Evolutionary conservation across 2,329 filamentous ascomycete genomes (phyloP).

Genomic region (Phoma sp.): DNA sequence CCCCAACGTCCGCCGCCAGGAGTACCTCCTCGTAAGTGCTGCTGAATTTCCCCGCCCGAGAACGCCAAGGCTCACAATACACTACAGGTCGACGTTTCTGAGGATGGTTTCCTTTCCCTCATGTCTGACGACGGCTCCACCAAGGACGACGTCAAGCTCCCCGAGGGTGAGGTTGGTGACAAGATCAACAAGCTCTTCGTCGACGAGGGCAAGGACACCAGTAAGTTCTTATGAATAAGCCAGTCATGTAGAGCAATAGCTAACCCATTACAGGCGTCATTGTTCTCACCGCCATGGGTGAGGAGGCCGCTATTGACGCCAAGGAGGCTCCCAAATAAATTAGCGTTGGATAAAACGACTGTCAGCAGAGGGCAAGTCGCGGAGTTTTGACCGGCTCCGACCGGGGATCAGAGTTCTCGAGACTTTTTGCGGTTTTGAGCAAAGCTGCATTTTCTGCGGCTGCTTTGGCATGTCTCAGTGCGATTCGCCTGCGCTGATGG

Average conservation of each 20-base stretch:
- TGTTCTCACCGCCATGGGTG: conserved; percentile 93
- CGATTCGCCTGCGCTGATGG: conserved; percentile 38
- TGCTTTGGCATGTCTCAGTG: conserved; percentile 41
- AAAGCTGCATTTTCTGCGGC: conserved; percentile 35
- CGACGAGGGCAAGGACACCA: conserved; percentile 87
- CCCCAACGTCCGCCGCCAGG: conserved; percentile 86
- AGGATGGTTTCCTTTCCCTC: conserved; percentile 93
- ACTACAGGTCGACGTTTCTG: conserved; percentile 82
- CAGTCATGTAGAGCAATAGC: background rate
- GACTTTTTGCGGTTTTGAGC: conserved; percentile 28
- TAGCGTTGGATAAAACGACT: conserved; percentile 32
- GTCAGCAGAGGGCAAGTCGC: conserved; percentile 36
- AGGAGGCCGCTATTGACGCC: conserved; percentile 88
- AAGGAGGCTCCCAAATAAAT: conserved; percentile 79
- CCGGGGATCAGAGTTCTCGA: conserved; percentile 29
- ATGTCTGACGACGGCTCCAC: conserved; percentile 84
- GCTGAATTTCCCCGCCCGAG: background rate
- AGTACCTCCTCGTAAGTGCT: conserved; percentile 88
- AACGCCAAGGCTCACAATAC: conserved; percentile 24
- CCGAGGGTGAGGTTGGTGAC: conserved; percentile 85
- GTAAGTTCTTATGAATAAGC: conserved; percentile 64
- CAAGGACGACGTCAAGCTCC: conserved; percentile 95
- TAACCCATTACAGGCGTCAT: conserved; percentile 72
- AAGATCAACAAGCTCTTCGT: conserved; percentile 83
- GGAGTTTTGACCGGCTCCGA: conserved; percentile 33